phyloP scores from a whole-genome alignment of 2,329 filamentous ascomycete species.

The Hypoxylon sp. region DNA sequence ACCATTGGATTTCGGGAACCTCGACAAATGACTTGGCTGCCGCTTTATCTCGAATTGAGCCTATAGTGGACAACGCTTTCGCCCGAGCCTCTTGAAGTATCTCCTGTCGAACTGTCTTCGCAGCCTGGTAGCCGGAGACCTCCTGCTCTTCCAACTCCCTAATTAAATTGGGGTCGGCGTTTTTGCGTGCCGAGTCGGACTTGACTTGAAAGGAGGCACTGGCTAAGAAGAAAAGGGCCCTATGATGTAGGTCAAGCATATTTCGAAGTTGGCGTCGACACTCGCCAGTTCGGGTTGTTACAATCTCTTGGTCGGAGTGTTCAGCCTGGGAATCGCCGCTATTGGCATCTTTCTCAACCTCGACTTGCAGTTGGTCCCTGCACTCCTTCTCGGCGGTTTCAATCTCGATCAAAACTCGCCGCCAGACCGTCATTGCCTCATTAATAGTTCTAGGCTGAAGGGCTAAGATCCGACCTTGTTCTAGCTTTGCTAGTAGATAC shows the following conservation, averaged over 20 bases:
- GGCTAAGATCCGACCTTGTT: constrained; percentile 81
- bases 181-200: constrained; percentile 71
- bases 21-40: constrained; percentile 67
- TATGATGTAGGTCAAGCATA: constrained; percentile 84
- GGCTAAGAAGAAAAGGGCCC: constrained; percentile 84
- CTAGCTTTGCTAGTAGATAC: constrained; percentile 72
- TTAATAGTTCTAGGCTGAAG: constrained; percentile 75
- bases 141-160: constrained; percentile 76
- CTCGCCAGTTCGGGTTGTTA: constrained; percentile 61
- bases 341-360: constrained; percentile 55
- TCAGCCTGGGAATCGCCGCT: constrained; percentile 36
- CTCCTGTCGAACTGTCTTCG: constrained; percentile 81
- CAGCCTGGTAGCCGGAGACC: constrained; percentile 77
- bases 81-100: constrained; percentile 70
- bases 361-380: constrained; percentile 68
- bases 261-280: constrained; percentile 75
- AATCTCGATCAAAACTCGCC: constrained; percentile 64
- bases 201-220: constrained; percentile 89
- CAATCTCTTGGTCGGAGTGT: constrained; percentile 53
- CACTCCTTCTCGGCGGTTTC: constrained; percentile 70
- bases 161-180: constrained; percentile 75
- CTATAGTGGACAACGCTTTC: constrained; percentile 74
- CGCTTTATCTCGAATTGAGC: constrained; percentile 66
- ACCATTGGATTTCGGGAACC: constrained; percentile 69
- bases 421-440: constrained; percentile 78